phyloP scores from a whole-genome alignment of 345 rosid species.

The Toxicodendron radicans region DNA sequence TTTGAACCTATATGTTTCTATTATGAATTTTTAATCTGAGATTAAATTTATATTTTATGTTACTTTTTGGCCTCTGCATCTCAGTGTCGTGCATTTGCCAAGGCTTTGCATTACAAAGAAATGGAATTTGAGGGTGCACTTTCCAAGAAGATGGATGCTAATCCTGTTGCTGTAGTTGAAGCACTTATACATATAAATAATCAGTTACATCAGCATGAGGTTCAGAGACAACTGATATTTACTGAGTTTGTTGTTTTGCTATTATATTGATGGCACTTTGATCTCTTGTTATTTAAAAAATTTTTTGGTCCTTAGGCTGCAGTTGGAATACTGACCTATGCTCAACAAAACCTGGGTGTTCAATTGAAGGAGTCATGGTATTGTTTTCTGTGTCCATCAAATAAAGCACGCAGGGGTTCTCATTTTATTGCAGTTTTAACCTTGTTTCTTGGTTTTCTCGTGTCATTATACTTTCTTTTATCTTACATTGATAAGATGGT shows the following conservation, averaged over 20 bases:
- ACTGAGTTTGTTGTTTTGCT: not conserved
- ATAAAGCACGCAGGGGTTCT: not conserved
- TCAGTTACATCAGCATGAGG: slow-evolving; percentile 98
- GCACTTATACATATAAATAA: slow-evolving; percentile 97
- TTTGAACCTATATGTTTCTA: not conserved
- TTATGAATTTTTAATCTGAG: not conserved
- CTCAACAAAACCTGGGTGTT: slow-evolving; percentile 88
- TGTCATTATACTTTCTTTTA: not conserved
- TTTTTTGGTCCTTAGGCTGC: slow-evolving; percentile 76
- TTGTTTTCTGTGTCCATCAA: not conserved
- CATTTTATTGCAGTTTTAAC: slow-evolving; percentile 7
- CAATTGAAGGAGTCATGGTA: slow-evolving; percentile 98
- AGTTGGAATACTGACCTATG: slow-evolving; percentile 94
- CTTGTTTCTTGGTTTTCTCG: not conserved
- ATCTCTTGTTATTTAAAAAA: slow-evolving; percentile 11
- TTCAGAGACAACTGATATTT: slow-evolving; percentile 18
- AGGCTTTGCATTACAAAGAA: slow-evolving; percentile 99
- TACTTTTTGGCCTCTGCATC: slow-evolving; percentile 14
- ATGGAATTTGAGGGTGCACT: slow-evolving; percentile 97
- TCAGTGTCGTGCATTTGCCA: slow-evolving; percentile 96
- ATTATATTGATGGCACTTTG: not conserved
- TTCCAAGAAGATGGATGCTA: slow-evolving; percentile 87
- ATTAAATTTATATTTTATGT: slow-evolving; percentile 3
- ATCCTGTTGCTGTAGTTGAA: slow-evolving; percentile 97
- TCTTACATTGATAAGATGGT: not conserved